Conservation (phyloP, 2,329 filamentous ascomycete species). For the Cercospora citrullina region DNA sequence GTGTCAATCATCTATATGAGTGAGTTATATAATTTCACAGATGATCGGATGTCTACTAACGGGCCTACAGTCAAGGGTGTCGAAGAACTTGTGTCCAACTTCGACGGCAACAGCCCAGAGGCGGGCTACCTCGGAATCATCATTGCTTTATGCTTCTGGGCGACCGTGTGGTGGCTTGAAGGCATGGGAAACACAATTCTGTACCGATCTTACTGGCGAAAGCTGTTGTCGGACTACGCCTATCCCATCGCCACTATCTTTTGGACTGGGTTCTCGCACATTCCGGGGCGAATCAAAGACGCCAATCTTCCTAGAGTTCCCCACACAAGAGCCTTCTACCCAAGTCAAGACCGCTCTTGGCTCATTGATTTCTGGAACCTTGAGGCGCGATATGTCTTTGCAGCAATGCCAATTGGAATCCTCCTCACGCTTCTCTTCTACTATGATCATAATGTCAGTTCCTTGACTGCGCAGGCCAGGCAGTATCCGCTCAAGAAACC, state of each 20-base stretch:
- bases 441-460: conserved; percentile 59
- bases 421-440: conserved; percentile 57
- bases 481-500: conserved; percentile 59
- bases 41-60: conserved; percentile 8
- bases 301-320: conserved; percentile 48
- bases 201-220: conserved; percentile 48
- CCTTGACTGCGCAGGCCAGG: conserved; percentile 57
- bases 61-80: conserved; percentile 53
- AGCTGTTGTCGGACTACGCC: conserved; percentile 55
- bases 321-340: conserved; percentile 49
- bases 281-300: conserved; percentile 49
- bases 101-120: conserved; percentile 42
- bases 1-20: conserved; percentile 58
- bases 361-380: conserved; percentile 57
- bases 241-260: conserved; percentile 56
- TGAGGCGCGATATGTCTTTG: conserved; percentile 54
- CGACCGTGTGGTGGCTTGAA: conserved; percentile 53
- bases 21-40: conserved; percentile 26
- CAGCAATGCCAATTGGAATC: conserved; percentile 56
- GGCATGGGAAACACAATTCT: conserved; percentile 50
- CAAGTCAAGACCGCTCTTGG: conserved; percentile 49
- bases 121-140: conserved; percentile 53
- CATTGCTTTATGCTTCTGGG: conserved; percentile 55
- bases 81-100: conserved; percentile 56
- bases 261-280: conserved; percentile 57